Evolutionary conservation across 805 yeast genomes (phyloP), one percentile per base, ranked within the genome.

Genomic region (Jamesozyma rosinii): DNA sequence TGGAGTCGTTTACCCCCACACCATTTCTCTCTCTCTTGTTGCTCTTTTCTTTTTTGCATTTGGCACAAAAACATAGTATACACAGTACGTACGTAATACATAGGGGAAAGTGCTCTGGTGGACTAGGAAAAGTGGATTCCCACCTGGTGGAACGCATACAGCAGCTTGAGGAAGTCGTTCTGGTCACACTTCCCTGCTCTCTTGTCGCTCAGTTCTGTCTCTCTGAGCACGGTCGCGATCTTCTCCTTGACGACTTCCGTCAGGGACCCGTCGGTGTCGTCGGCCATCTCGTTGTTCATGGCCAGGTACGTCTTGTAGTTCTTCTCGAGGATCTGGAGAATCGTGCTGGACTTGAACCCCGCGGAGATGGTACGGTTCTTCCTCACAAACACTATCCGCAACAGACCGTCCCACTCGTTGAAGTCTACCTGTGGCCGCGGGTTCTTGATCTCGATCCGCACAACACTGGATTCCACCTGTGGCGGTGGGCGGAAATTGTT

Each of bases 401-500:
- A 70, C 30, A 92, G 69, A 2, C 98, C 98, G 59, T 92, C 98
- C 97, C 97, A 92, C 64, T 92, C 98, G 56, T 83, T 76, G 60
- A 80, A 90, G 59, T 89, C 96, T 29, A 92, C 79, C 50, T 83
- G 79, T n/a, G 98, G 98, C 53, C 96, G 77, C 41, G 97, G 98
- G 44, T 66, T 72, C 64, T 92, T 92, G 44, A 92, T 81, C 64
- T 90, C 97, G 31, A 92, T 78, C 57, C 95, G 76, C 17, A 92
- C 97, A 38, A 92, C 98, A 30, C 95, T 82, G 0, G 97, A 88
- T 64, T 92, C 98, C 45, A 92, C 98, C 64, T 92, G 89, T 45
- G 98, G 98, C 10, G 98, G 98, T 20, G 98, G 98, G 54, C 96
- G 75, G 71, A 92, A 92, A 59, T 92, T 92, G 61, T 92, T 92